Base-by-base conservation (phyloP, 176 grass and related monocot genomes). In the Eragrostis nindensis region DNA sequence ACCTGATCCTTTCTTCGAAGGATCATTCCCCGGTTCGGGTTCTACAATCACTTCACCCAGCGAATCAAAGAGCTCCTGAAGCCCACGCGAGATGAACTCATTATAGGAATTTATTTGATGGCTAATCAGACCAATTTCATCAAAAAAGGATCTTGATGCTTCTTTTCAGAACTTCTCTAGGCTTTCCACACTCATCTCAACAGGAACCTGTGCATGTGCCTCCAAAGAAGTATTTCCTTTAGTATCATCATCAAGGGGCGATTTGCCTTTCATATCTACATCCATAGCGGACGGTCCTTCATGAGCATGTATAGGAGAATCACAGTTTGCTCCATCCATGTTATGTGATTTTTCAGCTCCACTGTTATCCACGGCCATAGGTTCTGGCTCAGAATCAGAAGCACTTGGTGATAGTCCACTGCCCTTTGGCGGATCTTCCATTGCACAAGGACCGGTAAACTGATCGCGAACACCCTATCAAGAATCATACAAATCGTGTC, bases 31-130 rank as follows among this genome's bases (percentile, higher is more conserved):
- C 4, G 92, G 96, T 60, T 98, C 82, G 2, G 92, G 96, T 60
- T 98, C 92, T 6, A 98, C 84, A 25, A 49, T 82, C 21, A 98
- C 38, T 75, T 95, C 92, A 38, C 92, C 92, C 30, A 98, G 75
- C 0, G 90, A 91, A 87, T 93, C 84, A 65, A 98, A 95, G 62
- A 98, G 80, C 68, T 98, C 92, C 54, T 93, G 92, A 32, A 98
- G 75, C 26, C 96, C 96, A 69, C 91, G 88, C 1, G 80, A 80
- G 54, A 95, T 47, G 71, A 98, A 98, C 13, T 93, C 78, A 18
- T 98, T 95, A 39, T 93, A 98, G 8, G 92, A 98, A 79, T 83
- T 95, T 80, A 95, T 86, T 74, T 98, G 92, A 78, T 98, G 92
- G 48, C 85, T 89, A 70, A 98, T 91, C 40, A 98, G 71, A 75